These are phyloP conservation scores for Xylaria sp. DNA, from an alignment of 2,329 filamentous ascomycete genomes.

Conservation along the genomic window DNA sequence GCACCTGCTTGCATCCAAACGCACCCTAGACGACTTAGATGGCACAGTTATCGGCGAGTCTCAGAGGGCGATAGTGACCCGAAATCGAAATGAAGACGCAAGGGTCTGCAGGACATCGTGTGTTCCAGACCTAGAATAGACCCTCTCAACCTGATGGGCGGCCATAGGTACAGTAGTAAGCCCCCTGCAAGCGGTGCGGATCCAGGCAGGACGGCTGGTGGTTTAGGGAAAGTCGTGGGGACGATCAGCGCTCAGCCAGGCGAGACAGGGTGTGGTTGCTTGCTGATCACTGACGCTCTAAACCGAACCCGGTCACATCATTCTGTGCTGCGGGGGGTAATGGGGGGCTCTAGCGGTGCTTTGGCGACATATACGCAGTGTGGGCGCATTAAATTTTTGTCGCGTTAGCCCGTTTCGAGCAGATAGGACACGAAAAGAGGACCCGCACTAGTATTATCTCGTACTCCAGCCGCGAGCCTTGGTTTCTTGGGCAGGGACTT, in stretches of 20 bases:
- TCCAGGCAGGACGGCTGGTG: constrained; percentile 15
- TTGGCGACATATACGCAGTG: constrained; percentile 7
- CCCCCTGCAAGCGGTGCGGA: constrained; percentile 18
- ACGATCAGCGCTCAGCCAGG: constrained; percentile 22
- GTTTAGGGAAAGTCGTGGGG: constrained; percentile 23
- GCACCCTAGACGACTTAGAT: not conserved
- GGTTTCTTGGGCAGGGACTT: not conserved
- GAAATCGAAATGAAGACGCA: constrained; percentile 26
- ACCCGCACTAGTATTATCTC: not conserved
- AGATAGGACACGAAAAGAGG: not conserved
- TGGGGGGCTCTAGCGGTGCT: too few relatives aligned
- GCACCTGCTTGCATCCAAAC: not conserved
- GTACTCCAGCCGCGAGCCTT: not conserved
- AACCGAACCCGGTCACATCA: constrained; percentile 4
- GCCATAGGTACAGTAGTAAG: constrained; percentile 9
- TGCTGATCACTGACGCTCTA: constrained; percentile 17
- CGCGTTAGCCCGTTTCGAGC: constrained; percentile 7
- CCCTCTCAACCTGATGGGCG: constrained; percentile 7
- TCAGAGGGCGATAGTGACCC: constrained; percentile 8
- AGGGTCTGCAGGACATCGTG: constrained; percentile 26
- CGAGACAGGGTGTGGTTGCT: constrained; percentile 9
- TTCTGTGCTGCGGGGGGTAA: constrained; percentile 7
- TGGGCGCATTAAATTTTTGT: constrained; percentile 1
- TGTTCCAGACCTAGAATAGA: constrained; percentile 27
- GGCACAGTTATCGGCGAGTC: constrained; percentile 11